Evolutionary conservation across 176 grass and related monocot genomes (phyloP).

Genomic region (Otatea glauca): DNA sequence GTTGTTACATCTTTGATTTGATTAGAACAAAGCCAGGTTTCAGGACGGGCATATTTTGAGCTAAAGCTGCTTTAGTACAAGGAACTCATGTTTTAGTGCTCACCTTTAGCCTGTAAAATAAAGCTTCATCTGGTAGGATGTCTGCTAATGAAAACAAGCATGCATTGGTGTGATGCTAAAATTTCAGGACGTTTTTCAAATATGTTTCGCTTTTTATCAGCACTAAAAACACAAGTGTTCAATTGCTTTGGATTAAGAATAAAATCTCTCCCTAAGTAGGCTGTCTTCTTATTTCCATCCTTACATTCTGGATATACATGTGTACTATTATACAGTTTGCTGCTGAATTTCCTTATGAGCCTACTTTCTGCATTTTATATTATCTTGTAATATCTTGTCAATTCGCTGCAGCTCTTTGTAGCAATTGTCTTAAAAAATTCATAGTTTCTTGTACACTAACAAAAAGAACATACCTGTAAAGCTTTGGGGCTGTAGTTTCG

Average conservation of each 20-base stretch:
- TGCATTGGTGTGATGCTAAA: not conserved
- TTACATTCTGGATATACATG: no score
- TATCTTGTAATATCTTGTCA: not conserved
- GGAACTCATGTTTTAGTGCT: slow-evolving; percentile 29
- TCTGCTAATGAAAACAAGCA: not conserved
- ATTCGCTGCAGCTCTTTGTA: not conserved
- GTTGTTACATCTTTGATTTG: slow-evolving; percentile 40
- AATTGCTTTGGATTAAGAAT: no score
- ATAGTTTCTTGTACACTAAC: not conserved
- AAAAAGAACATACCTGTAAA: slow-evolving; percentile 65
- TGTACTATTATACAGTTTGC: no score
- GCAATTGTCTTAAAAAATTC: not conserved
- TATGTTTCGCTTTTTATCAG: not conserved
- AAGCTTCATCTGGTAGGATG: slow-evolving; percentile 34
- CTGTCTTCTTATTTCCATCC: no score
- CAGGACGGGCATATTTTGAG: slow-evolving; percentile 38
- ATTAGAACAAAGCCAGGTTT: slow-evolving; percentile 59
- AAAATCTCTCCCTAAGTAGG: no score
- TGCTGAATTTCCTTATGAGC: no score
- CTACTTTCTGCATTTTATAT: no score
- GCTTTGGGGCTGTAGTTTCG: slow-evolving; percentile 68
- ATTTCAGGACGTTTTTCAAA: slow-evolving; percentile 28
- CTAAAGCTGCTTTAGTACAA: slow-evolving; percentile 47
- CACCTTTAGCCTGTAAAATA: slow-evolving; percentile 46
- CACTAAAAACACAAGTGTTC: no score